Percentiles rank a stretch among this genome's conserved stretches.
Evolutionary conservation across 1,284 basidiomycete species (phyloP).

Genomic region (Puccinia triticina): DNA sequence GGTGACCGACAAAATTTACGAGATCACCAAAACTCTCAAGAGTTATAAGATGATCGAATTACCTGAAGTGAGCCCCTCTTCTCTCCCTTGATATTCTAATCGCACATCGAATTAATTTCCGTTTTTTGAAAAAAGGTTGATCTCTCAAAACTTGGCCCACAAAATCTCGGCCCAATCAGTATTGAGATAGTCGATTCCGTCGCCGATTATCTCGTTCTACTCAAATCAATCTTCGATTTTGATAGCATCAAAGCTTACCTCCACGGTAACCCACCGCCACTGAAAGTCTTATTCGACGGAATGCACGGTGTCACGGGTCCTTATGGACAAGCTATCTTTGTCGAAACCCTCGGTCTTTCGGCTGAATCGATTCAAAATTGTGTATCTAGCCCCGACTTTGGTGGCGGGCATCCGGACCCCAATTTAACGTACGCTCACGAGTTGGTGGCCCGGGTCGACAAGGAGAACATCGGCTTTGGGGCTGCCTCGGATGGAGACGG

Average conservation of each 20-base stretch:
- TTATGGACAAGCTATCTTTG: constrained; percentile 86
- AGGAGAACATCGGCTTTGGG: constrained; percentile 83
- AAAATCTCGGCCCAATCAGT: constrained; percentile 77
- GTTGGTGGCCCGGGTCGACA: constrained; percentile 89
- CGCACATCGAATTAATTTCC: not conserved
- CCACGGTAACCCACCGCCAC: constrained; percentile 65
- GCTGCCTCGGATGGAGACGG: constrained; percentile 97
- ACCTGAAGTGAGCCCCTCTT: constrained; percentile 67
- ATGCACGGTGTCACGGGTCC: constrained; percentile 96
- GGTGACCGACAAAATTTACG: constrained; percentile 91
- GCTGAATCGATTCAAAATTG: constrained; percentile 87
- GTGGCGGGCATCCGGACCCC: constrained; percentile 95
- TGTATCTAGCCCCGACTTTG: constrained; percentile 87
- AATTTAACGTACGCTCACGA: constrained; percentile 97
- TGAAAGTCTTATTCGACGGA: constrained; percentile 92
- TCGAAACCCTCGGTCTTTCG: constrained; percentile 79
- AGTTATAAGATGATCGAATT: constrained; percentile 84
- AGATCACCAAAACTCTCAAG: constrained; percentile 81
- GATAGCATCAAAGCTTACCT: constrained; percentile 88
- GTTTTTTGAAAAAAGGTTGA: constrained; percentile 66
- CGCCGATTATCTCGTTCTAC: constrained; percentile 79
- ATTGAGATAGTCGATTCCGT: constrained; percentile 95
- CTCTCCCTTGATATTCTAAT: not conserved
- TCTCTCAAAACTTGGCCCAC: constrained; percentile 77
- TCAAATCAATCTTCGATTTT: constrained; percentile 93